These are phyloP conservation scores for Corymbia calophylla DNA, from an alignment of 441 rosid genomes.

Conservation along the genomic window DNA sequence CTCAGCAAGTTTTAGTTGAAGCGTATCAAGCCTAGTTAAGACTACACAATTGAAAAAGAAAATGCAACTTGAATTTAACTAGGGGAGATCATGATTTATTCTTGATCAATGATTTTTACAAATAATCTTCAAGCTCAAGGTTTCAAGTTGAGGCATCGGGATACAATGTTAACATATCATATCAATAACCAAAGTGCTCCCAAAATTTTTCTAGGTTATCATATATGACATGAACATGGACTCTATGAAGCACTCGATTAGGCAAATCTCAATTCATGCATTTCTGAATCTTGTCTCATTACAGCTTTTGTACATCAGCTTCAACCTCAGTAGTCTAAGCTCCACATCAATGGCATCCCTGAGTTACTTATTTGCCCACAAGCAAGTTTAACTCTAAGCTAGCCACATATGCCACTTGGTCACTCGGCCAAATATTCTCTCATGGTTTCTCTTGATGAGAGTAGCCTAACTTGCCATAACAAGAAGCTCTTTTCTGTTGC, in stretches of 20 bases:
- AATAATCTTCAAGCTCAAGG: background rate
- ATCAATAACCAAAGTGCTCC: background rate
- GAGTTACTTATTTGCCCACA: background rate
- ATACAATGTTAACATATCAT: background rate
- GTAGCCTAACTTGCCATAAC: background rate
- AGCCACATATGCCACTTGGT: background rate
- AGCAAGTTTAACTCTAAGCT: background rate
- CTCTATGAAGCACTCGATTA: background rate
- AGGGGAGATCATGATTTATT: background rate
- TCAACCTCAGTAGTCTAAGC: background rate
- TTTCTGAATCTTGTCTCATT: background rate
- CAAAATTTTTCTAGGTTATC: fast-evolving
- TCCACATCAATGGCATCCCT: background rate
- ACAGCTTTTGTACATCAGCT: background rate
- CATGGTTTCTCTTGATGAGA: background rate
- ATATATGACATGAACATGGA: background rate
- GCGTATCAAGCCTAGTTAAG: background rate
- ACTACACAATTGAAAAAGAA: background rate
- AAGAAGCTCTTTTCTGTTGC: background rate
- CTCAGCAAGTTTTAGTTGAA: background rate
- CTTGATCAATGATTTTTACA: background rate
- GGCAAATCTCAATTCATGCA: background rate
- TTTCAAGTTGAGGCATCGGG: background rate
- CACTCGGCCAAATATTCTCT: background rate
- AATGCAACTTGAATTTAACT: background rate